Evolutionary conservation across 2,329 filamentous ascomycete species (phyloP).

Genomic region (Epichloe coenophiala): DNA sequence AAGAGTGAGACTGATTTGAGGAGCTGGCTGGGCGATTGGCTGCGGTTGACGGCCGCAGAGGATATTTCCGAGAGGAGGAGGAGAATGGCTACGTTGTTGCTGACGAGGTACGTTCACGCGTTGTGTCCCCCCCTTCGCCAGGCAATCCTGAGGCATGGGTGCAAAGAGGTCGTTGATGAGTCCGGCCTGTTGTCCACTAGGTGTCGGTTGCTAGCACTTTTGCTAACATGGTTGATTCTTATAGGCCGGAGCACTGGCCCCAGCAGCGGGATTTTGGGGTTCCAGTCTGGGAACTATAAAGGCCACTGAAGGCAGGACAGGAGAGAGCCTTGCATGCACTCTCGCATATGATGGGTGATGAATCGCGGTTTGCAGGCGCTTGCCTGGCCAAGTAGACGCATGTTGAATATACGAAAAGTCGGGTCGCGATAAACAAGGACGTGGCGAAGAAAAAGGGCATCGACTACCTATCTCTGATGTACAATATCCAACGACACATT

Average conservation of each 20-base stretch:
- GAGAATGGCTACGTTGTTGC: slow-evolving; percentile 25
- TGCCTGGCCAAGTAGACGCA: neutral
- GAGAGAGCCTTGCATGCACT: neutral
- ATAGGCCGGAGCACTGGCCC: slow-evolving; percentile 27
- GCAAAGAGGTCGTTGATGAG: too few relatives aligned
- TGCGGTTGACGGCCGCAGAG: slow-evolving; percentile 28
- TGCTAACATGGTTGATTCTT: slow-evolving; percentile 5
- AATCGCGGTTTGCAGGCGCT: neutral
- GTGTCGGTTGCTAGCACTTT: neutral
- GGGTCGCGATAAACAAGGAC: too few relatives aligned
- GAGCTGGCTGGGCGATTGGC: slow-evolving; percentile 31
- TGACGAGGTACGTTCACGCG: slow-evolving; percentile 25
- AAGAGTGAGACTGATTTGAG: slow-evolving; percentile 45
- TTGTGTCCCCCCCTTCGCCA: neutral
- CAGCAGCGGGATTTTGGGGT: slow-evolving; percentile 26
- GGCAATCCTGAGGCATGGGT: too few relatives aligned
- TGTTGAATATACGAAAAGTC: too few relatives aligned
- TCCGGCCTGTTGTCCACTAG: too few relatives aligned
- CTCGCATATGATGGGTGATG: neutral
- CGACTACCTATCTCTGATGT: neutral
- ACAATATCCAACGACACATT: neutral
- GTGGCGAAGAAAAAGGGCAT: neutral
- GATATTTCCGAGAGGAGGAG: slow-evolving; percentile 23
- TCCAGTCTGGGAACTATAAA: slow-evolving; percentile 27
- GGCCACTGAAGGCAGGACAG: neutral